Evolutionary conservation across 2,329 filamentous ascomycete species (phyloP), one percentile per base, ranked within the genome.

Genomic region (Grosmannia clavigera): DNA sequence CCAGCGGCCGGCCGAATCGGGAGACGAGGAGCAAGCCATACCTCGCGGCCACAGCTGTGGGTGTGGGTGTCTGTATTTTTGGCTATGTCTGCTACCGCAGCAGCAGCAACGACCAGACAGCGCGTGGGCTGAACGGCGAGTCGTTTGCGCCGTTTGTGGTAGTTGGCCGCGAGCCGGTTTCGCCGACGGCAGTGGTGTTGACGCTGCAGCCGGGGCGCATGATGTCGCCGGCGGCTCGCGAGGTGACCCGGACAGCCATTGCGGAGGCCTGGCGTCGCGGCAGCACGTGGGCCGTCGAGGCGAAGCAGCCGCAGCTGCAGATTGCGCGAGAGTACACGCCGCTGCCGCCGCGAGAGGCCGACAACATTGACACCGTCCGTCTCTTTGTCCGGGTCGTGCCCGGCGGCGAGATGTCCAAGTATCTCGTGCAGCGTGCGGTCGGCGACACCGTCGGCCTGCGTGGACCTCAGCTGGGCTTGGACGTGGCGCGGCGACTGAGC

Each of bases 291-390:
- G 91, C 87, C 64, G 86, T 97, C 40, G 88, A 96, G 75, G 84
- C 96, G 69, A 96, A 95, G 74, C 94, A 97, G 74, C 94, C 94
- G 2, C 86, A 96, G 70, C 75, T 97, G 61, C 92, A 96, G 73
- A 95, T 99, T 66, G 89, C 90, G 52, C 78, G 94, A 63, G 85
- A 90, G 61, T 99, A 99, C 73, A 97, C 94, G 4, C 91, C 92
- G 0, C 76, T 99, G 0, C 92, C 90, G 0, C 2, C 67, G 66
- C 1, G 66, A 70, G n/a, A n/a, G 55, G 10, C 43, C 25, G 25
- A 2, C 29, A 48, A 58, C 16, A 7, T 31, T 1, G 11, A 14
- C 35, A 58, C 55, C 3, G 31, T 96, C 59, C 78, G 87, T 10
- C 85, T 97, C 63, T 80, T 95, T 63, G 85, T 97, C 58, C 83